These are phyloP conservation scores for Parietaria judaica DNA, from an alignment of 306 rosid species.

Conservation along the genomic window DNA sequence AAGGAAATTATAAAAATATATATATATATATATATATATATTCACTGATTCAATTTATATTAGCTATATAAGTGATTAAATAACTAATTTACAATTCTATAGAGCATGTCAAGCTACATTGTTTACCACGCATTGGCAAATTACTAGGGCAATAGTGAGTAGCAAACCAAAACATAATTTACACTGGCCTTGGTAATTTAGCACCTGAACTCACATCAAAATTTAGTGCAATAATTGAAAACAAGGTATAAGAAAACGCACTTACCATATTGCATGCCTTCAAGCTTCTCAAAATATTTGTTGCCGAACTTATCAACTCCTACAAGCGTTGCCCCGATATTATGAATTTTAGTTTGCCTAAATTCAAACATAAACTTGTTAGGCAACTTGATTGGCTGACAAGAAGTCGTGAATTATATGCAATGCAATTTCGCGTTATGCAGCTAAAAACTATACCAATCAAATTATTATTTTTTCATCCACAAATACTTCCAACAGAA, in stretches of 20 bases:
- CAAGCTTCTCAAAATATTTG: slow-evolving; percentile 74
- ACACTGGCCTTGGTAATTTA: background rate
- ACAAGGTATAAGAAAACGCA: background rate
- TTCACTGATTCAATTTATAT: background rate
- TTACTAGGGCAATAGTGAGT: background rate
- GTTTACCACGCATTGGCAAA: background rate
- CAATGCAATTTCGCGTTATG: background rate
- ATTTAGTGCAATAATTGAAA: background rate
- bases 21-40: too few species aligned
- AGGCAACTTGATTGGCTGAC: slow-evolving; percentile 2
- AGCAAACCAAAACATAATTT: background rate
- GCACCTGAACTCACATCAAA: too few species aligned
- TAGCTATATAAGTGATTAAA: background rate
- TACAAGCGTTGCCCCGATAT: slow-evolving; percentile 77
- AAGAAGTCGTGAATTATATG: too few species aligned
- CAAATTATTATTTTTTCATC: background rate
- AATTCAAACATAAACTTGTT: slow-evolving; percentile 23
- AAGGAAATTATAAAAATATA: background rate
- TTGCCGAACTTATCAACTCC: slow-evolving; percentile 93
- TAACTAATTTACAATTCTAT: too few species aligned
- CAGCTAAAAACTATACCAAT: background rate
- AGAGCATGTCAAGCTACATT: background rate
- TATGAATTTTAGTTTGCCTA: slow-evolving; percentile 98
- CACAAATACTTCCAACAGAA: background rate
- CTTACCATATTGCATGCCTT: slow-evolving; percentile 60